Evolutionary conservation across 2,329 filamentous ascomycete species (phyloP).

Genomic region (Aaosphaeria pasadenensis): DNA sequence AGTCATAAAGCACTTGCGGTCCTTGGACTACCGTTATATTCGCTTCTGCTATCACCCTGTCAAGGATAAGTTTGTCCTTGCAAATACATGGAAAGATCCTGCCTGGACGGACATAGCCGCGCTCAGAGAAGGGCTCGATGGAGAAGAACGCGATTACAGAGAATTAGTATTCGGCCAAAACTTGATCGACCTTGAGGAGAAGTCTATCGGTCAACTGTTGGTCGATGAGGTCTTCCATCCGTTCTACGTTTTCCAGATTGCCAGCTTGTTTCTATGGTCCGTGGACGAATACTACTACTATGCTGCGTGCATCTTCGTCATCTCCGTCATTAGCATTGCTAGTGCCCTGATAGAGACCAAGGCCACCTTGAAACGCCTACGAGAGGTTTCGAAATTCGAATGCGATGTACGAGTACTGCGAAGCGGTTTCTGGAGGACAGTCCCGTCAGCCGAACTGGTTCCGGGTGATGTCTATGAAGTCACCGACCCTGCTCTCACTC

Average conservation of each 20-base stretch:
- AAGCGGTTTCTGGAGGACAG: conserved; percentile 92
- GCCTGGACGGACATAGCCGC: conserved; percentile 75
- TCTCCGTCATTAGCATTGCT: conserved; percentile 88
- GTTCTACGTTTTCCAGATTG: conserved; percentile 97
- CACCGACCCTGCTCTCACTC: conserved; percentile 82
- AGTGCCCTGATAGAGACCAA: conserved; percentile 88
- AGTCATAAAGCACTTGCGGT: conserved; percentile 69
- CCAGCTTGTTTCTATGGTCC: conserved; percentile 91
- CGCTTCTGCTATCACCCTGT: conserved; percentile 87
- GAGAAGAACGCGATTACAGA: conserved; percentile 79
- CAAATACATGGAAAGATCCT: conserved; percentile 92
- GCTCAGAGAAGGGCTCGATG: conserved; percentile 77
- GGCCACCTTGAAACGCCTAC: conserved; percentile 84
- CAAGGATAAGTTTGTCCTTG: conserved; percentile 83
- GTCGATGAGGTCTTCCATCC: conserved; percentile 96
- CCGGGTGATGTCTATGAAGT: conserved; percentile 97
- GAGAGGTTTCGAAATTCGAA: conserved; percentile 90
- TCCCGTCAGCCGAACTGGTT: conserved; percentile 83
- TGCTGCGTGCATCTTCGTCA: conserved; percentile 88
- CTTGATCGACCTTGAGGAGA: conserved; percentile 89
- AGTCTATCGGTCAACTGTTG: conserved; percentile 76
- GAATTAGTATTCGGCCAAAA: conserved; percentile 88
- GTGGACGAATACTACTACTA: conserved; percentile 98
- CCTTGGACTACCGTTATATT: conserved; percentile 90
- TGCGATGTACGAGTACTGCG: conserved; percentile 92